Evolutionary conservation across 108 stramenopile genomes (phyloP).

Genomic region (Fragilariopsis cylindrus): DNA sequence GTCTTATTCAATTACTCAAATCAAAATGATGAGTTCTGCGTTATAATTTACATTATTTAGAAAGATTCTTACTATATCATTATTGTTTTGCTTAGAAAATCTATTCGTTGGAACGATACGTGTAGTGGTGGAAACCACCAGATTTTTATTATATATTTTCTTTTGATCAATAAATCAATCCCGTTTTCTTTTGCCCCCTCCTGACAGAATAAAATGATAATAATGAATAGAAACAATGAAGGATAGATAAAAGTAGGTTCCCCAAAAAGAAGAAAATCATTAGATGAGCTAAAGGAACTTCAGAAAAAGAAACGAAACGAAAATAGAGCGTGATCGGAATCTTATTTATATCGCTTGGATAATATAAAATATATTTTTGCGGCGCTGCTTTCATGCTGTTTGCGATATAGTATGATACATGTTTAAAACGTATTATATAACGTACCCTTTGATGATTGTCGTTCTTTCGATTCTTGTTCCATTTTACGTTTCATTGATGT

Average conservation of each 20-base stretch:
- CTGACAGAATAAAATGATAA: background rate
- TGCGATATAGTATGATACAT: background rate
- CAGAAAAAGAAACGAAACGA: background rate
- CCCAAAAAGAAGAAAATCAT: too few relatives aligned
- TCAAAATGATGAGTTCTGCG: too few relatives aligned
- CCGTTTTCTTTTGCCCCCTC: constrained; percentile 35
- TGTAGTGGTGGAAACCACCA: too few relatives aligned
- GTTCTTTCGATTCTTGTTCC: constrained; percentile 48
- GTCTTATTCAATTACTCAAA: too few relatives aligned
- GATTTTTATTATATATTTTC: too few relatives aligned
- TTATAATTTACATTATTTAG: too few relatives aligned
- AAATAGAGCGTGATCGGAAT: background rate
- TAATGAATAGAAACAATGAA: too few relatives aligned
- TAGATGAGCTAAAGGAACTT: too few relatives aligned
- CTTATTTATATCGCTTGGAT: background rate
- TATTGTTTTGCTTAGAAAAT: too few relatives aligned
- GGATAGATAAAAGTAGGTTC: too few relatives aligned
- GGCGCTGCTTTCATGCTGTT: background rate
- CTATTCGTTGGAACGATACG: too few relatives aligned
- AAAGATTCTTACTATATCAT: too few relatives aligned
- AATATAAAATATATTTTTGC: background rate
- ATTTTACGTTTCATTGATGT: constrained; percentile 90
- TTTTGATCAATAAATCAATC: background rate
- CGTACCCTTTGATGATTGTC: constrained; percentile 34
- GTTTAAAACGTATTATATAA: background rate